phyloP scores from a whole-genome alignment of 257 asterid genomes.

The Solanum verrucosum region DNA sequence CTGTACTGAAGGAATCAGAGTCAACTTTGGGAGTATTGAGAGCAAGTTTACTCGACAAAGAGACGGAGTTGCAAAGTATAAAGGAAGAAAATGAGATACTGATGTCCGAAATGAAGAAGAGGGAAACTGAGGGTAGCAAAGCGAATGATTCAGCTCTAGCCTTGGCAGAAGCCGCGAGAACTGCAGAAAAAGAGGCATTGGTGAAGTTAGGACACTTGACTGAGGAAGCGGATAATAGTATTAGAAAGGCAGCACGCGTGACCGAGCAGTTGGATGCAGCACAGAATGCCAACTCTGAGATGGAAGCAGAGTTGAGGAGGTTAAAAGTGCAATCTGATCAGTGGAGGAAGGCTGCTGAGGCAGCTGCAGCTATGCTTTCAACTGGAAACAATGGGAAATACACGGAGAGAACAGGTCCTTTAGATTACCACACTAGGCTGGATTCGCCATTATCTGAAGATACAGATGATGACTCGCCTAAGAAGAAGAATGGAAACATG shows the following conservation, averaged over 20 bases:
- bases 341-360: constrained; percentile 98
- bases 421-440: constrained; percentile 50
- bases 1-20: constrained; percentile 23
- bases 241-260: constrained; percentile 36
- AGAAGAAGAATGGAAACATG: constrained; percentile 78
- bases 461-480: constrained; percentile 58
- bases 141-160: constrained; percentile 34
- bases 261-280: constrained; percentile 76
- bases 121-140: constrained; percentile 29
- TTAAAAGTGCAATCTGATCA: constrained; percentile 87
- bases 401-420: constrained; percentile 43
- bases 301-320: constrained; percentile 75
- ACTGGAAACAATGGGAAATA: constrained; percentile 45
- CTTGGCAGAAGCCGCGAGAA: constrained; percentile 37
- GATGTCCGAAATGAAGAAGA: constrained; percentile 41
- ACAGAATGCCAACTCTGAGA: constrained; percentile 53
- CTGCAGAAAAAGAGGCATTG: constrained; percentile 57
- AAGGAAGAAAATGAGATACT: constrained; percentile 51
- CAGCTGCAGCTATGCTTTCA: constrained; percentile 82
- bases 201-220: constrained; percentile 50
- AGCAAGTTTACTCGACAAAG: constrained; percentile 34
- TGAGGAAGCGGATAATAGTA: constrained; percentile 65
- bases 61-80: constrained; percentile 33
- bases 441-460: constrained; percentile 50
- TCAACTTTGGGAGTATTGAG: constrained; percentile 33